Conservation (phyloP, 495 filamentous ascomycete genomes). For the Venustampulla echinocandica region DNA sequence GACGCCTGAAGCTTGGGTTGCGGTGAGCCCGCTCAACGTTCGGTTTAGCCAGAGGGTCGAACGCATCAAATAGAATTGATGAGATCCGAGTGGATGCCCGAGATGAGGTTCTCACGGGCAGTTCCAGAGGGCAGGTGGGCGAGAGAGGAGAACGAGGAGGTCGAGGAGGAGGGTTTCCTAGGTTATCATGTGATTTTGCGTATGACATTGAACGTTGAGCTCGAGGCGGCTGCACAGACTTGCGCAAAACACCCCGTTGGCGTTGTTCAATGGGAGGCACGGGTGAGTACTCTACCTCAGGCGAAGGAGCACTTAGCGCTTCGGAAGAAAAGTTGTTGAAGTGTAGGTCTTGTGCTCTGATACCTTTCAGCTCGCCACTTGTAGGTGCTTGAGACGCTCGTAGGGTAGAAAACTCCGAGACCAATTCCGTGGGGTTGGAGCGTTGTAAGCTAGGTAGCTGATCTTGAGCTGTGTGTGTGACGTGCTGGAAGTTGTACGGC, state of each 20-base stretch:
- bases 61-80: slow-evolving; percentile 34
- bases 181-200: slow-evolving; percentile 38
- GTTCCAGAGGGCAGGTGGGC: slow-evolving; percentile 27
- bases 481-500: slow-evolving; percentile 83
- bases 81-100: slow-evolving; percentile 39
- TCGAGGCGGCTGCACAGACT: slow-evolving; percentile 1
- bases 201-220: slow-evolving; percentile 13
- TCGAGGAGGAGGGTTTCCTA: slow-evolving; percentile 37
- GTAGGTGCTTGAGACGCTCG: slow-evolving; percentile 55
- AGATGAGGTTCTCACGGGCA: slow-evolving; percentile 40
- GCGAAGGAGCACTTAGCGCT: slow-evolving; percentile 6
- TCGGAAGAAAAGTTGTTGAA: slow-evolving; percentile 55
- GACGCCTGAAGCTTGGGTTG: slow-evolving; percentile 32
- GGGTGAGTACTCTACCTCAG: not conserved
- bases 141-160: slow-evolving; percentile 34
- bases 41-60: slow-evolving; percentile 26
- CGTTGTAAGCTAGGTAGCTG: slow-evolving; percentile 52
- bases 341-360: slow-evolving; percentile 55
- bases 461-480: slow-evolving; percentile 64
- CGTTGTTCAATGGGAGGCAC: slow-evolving; percentile 8
- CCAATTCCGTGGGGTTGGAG: slow-evolving; percentile 50
- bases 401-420: slow-evolving; percentile 58
- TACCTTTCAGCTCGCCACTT: slow-evolving; percentile 49
- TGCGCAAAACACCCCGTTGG: slow-evolving; percentile 4
- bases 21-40: slow-evolving; percentile 32